A percentile compares a stretch with the other conserved stretches of the same genome.
These are phyloP conservation scores for Macaranga tanarius DNA, from an alignment of 441 rosid genomes.

Conservation along the genomic window DNA sequence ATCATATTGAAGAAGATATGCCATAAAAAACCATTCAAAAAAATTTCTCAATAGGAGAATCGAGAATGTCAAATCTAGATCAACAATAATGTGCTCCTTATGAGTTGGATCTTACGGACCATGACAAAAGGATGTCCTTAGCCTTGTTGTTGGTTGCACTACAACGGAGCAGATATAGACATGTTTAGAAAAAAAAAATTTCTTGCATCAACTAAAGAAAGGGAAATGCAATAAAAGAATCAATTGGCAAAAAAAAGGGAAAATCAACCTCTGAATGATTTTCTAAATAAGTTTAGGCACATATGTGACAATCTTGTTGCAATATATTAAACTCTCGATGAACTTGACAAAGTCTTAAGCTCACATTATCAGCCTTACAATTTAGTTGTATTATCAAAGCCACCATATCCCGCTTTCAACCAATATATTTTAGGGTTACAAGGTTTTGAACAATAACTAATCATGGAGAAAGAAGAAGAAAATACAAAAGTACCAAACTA, in stretches of 20 bases:
- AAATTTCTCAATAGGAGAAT: not conserved
- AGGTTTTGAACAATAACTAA: not conserved
- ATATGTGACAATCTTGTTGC: constrained; percentile 9
- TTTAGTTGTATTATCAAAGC: not conserved
- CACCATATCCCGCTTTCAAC: not conserved
- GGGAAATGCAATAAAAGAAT: constrained; percentile 11
- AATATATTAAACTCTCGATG: not conserved
- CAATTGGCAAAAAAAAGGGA: not conserved
- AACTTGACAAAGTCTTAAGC: constrained; percentile 4
- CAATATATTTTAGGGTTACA: not conserved
- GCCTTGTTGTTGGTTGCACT: not conserved
- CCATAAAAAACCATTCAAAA: not conserved
- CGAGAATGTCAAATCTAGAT: not conserved
- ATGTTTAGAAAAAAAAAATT: not conserved
- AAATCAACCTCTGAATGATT: not conserved
- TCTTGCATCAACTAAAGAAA: not conserved
- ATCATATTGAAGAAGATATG: too few species aligned
- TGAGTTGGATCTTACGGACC: not conserved
- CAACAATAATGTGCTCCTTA: not conserved
- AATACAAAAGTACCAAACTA: not conserved
- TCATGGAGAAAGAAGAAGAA: not conserved
- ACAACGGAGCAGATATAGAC: not conserved
- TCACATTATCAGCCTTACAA: not conserved
- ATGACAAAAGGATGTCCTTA: not conserved
- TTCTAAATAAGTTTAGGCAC: not conserved